Evolutionary conservation across 257 asterid species (phyloP).

Genomic region (Nicotiana tomentosiformis): DNA sequence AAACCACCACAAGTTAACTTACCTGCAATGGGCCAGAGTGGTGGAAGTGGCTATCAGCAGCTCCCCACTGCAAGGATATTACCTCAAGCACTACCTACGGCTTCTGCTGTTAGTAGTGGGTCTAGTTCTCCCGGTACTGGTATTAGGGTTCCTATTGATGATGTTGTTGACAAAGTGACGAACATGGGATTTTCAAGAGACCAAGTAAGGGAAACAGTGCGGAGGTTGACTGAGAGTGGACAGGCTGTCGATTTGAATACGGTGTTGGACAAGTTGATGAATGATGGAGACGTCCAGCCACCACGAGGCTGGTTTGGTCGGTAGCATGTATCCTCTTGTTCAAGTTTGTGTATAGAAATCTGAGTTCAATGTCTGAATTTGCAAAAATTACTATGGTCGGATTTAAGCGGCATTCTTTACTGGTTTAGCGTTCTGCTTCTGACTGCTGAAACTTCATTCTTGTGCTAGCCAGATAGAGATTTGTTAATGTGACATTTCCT

Average conservation of each 20-base stretch:
- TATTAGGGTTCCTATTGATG: conserved; percentile 78
- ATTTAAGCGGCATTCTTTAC: not conserved
- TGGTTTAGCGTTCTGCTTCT: not conserved
- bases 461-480: conserved; percentile 17
- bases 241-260: conserved; percentile 84
- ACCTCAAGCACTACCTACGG: conserved; percentile 87
- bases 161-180: conserved; percentile 91
- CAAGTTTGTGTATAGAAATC: conserved; percentile 35
- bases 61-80: conserved; percentile 82
- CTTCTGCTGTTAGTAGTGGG: conserved; percentile 58
- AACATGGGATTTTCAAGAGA: conserved; percentile 92
- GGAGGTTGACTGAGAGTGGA: conserved; percentile 86
- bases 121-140: conserved; percentile 50
- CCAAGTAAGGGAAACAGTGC: conserved; percentile 74
- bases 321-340: conserved; percentile 19
- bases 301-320: conserved; percentile 76
- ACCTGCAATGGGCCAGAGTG: conserved; percentile 43
- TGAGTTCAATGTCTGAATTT: not conserved
- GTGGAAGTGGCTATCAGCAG: conserved; percentile 70
- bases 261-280: conserved; percentile 95
- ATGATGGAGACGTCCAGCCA: conserved; percentile 64
- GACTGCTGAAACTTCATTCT: conserved; percentile 1
- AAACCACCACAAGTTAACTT: conserved; percentile 47
- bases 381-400: not conserved
- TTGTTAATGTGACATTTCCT: not conserved